Evolutionary conservation across 345 rosid species (phyloP).

Genomic region (Salix udensis): DNA sequence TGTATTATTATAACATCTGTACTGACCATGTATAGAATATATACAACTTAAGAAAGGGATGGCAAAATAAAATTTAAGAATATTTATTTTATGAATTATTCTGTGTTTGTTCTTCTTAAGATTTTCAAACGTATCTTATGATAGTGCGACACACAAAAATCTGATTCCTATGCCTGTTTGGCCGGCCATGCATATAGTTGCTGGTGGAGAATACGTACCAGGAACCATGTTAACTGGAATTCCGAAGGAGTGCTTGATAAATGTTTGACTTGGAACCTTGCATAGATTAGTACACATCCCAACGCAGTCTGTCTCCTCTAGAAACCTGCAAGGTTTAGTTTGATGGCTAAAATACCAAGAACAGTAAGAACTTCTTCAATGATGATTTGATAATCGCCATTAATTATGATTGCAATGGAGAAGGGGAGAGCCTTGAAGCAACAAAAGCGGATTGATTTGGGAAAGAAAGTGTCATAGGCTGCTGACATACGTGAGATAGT

Average conservation of each 20-base stretch:
- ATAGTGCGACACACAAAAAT: not conserved
- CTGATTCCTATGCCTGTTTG: not conserved
- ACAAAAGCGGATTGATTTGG: too few relatives aligned
- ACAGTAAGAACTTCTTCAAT: constrained; percentile 13
- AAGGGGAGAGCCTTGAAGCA: too few relatives aligned
- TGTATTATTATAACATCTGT: too few relatives aligned
- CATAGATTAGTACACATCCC: constrained; percentile 94
- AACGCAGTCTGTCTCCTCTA: constrained; percentile 77
- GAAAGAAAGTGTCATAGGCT: too few relatives aligned
- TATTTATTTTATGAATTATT: not conserved
- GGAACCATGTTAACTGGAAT: constrained; percentile 91
- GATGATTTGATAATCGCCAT: constrained; percentile 11
- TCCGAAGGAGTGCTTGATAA: constrained; percentile 74
- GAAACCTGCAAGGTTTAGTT: constrained; percentile 47
- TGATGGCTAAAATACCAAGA: constrained; percentile 22
- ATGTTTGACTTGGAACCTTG: constrained; percentile 69
- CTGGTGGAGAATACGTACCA: constrained; percentile 41
- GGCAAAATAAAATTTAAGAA: not conserved
- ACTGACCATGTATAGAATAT: too few relatives aligned
- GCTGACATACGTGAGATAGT: too few relatives aligned
- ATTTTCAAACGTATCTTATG: not conserved
- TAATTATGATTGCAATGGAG: too few relatives aligned
- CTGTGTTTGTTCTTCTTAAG: not conserved
- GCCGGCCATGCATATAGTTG: not conserved
- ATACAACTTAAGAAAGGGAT: too few relatives aligned